Evolutionary conservation across 139 green algal genomes (phyloP).

Genomic region (Yamagishiella unicocca): DNA sequence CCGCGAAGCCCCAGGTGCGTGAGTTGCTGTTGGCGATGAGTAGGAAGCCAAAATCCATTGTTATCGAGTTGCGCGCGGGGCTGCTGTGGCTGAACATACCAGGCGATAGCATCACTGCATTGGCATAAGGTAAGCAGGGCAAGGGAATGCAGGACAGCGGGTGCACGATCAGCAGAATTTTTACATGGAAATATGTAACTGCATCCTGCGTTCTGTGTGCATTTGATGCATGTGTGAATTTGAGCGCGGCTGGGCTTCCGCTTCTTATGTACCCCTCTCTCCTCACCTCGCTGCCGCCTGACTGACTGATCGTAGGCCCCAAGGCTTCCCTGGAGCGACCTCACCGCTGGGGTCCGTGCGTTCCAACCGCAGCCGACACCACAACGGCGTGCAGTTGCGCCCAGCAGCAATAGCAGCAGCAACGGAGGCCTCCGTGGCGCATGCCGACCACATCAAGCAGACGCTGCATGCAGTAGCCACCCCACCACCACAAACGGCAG

Average conservation of each 20-base stretch:
- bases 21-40: neutral
- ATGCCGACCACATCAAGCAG: too few species aligned
- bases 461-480: neutral
- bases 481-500: neutral
- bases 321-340: neutral
- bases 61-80: neutral
- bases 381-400: neutral
- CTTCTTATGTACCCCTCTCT: too few species aligned
- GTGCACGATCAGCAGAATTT: neutral
- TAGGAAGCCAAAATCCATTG: too few species aligned
- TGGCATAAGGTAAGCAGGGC: neutral
- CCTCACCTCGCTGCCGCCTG: too few species aligned
- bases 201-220: too few species aligned
- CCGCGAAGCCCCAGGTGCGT: neutral
- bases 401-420: neutral
- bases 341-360: neutral
- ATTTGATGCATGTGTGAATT: too few species aligned
- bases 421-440: too few species aligned
- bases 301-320: too few species aligned
- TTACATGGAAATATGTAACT: too few species aligned
- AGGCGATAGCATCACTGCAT: neutral
- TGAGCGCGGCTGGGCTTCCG: too few species aligned
- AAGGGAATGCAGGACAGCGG: neutral
- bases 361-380: neutral
- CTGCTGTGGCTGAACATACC: neutral